Evolutionary conservation across 805 yeast species (phyloP).

Genomic region (Starmerella floris): DNA sequence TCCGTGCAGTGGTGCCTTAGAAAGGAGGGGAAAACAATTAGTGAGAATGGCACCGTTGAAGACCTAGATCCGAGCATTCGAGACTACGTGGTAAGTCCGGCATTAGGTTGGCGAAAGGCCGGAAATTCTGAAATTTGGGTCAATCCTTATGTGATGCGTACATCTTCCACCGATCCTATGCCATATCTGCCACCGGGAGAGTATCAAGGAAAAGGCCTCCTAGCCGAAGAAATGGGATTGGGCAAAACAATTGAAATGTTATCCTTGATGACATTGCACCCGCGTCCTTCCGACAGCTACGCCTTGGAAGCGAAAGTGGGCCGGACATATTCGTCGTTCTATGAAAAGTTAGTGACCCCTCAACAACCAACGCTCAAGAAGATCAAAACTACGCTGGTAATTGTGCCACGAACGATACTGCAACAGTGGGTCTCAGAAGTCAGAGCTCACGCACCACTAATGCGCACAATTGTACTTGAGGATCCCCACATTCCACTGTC

Average conservation of each 20-base stretch:
- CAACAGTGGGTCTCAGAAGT: conserved; percentile 81
- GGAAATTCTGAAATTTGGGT: conserved; percentile 20
- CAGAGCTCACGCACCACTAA: conserved; percentile 40
- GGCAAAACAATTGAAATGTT: conserved; percentile 87
- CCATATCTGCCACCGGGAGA: background rate
- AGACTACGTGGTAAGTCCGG: conserved; percentile 20
- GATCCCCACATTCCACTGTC: conserved; percentile 33
- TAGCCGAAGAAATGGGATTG: conserved; percentile 94
- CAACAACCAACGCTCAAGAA: conserved; percentile 27
- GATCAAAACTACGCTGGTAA: conserved; percentile 61
- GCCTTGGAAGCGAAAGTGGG: background rate
- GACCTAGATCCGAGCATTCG: conserved; percentile 17
- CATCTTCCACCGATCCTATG: conserved; percentile 7
- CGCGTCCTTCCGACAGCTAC: conserved; percentile 27
- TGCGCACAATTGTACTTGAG: conserved; percentile 40
- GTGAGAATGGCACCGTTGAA: conserved; percentile 9
- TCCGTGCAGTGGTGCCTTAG: conserved; percentile 29
- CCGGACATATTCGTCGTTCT: too few species aligned
- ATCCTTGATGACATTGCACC: conserved; percentile 50
- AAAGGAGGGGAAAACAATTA: conserved; percentile 26
- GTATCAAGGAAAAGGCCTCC: conserved; percentile 44
- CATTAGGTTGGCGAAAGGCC: conserved; percentile 21
- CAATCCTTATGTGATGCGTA: conserved; percentile 21
- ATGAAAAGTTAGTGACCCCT: background rate
- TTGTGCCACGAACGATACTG: conserved; percentile 74